phyloP scores from a whole-genome alignment of 768 basidiomycete genomes.

The Boletellus ananiceps region DNA sequence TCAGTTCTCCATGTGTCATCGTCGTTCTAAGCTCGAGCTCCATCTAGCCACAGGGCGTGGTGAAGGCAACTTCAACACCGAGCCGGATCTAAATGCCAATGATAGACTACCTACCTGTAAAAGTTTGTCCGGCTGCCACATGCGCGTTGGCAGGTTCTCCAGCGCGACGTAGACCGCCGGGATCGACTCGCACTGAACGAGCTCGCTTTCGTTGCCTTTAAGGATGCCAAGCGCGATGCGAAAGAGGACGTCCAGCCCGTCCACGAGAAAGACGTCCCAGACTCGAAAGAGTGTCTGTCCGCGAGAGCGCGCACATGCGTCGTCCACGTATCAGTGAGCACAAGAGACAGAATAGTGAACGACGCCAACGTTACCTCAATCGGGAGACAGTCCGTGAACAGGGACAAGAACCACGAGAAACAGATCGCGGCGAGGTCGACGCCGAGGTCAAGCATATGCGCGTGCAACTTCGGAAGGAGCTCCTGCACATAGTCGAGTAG shows the following conservation, averaged over 20 bases:
- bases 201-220: constrained; percentile 76
- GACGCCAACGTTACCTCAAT: constrained; percentile 60
- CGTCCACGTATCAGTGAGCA: too few species aligned
- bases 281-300: constrained; percentile 85
- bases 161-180: constrained; percentile 87
- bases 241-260: constrained; percentile 88
- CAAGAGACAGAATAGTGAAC: constrained; percentile 10
- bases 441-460: constrained; percentile 72
- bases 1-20: constrained; percentile 52
- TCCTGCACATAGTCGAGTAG: constrained; percentile 85
- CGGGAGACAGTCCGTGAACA: constrained; percentile 94
- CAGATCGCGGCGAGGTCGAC: constrained; percentile 93
- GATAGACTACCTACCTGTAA: constrained; percentile 55
- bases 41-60: constrained; percentile 31
- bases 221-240: constrained; percentile 87
- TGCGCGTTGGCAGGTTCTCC: constrained; percentile 83
- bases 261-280: constrained; percentile 94
- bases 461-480: constrained; percentile 64
- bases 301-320: not conserved
- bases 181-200: constrained; percentile 79
- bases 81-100: too few species aligned
- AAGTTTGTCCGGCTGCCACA: constrained; percentile 91
- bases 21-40: constrained; percentile 54
- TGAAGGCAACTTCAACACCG: too few species aligned
- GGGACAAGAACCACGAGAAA: constrained; percentile 96